Evolutionary conservation across 208 protist genomes (phyloP).

Genomic region (Naegleria fowleri): DNA sequence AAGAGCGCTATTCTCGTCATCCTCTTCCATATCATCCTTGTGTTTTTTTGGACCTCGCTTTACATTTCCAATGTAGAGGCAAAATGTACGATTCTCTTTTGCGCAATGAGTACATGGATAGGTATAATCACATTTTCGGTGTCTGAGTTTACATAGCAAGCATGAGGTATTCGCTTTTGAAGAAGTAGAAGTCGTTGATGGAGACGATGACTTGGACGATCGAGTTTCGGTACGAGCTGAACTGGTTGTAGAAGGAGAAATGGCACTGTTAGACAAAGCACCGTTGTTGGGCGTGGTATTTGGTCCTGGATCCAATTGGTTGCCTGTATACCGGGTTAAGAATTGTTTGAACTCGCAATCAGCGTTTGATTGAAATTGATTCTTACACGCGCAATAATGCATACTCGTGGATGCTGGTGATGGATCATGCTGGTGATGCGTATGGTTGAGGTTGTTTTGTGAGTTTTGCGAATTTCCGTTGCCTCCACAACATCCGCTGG

Average conservation of each 20-base stretch:
- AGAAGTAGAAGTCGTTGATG: neutral
- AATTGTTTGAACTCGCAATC: constrained; percentile 5
- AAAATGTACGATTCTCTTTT: neutral
- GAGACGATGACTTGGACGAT: neutral
- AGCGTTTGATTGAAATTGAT: neutral
- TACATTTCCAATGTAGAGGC: neutral
- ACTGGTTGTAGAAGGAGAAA: neutral
- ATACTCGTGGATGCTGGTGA: neutral
- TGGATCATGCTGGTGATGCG: neutral
- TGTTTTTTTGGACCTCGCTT: neutral
- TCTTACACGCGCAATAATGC: neutral
- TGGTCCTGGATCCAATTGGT: neutral
- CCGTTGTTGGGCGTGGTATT: neutral
- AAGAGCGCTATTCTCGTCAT: neutral
- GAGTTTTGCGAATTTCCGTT: no score
- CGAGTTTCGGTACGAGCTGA: neutral
- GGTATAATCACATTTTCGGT: neutral
- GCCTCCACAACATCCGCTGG: no score
- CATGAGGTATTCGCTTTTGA: neutral
- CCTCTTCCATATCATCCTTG: neutral
- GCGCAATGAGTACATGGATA: neutral
- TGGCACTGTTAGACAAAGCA: neutral
- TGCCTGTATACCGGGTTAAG: neutral
- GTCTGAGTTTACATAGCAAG: neutral
- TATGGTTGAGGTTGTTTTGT: no score